phyloP scores from a whole-genome alignment of 164 flowering plant species.

The Cinnamomum chago region DNA sequence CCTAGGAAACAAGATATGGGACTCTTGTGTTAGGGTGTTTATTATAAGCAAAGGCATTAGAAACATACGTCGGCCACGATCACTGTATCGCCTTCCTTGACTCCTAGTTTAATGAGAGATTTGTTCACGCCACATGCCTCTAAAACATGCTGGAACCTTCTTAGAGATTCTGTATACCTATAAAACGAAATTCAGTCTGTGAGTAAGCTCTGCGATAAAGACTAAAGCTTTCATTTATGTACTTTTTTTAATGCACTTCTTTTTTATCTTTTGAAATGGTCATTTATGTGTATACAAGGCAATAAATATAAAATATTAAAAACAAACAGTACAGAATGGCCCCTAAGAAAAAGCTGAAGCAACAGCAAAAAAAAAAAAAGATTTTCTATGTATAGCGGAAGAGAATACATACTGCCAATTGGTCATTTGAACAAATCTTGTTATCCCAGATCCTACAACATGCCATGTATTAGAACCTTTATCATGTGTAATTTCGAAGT shows the following conservation, averaged over 20 bases:
- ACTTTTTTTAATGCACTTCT: neutral
- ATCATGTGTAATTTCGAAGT: slow-evolving; percentile 72
- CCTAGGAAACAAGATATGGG: neutral
- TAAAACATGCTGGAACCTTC: slow-evolving; percentile 89
- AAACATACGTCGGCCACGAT: slow-evolving; percentile 74
- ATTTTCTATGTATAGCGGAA: neutral
- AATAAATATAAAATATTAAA: too few relatives aligned
- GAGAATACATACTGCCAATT: slow-evolving; percentile 73
- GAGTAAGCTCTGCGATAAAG: neutral
- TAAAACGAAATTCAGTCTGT: slow-evolving; percentile 5
- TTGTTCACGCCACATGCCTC: slow-evolving; percentile 95
- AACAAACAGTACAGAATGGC: neutral
- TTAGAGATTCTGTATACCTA: slow-evolving; percentile 86
- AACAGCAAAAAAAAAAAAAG: neutral
- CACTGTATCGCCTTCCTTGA: slow-evolving; percentile 95
- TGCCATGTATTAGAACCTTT: slow-evolving; percentile 55
- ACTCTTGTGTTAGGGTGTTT: neutral
- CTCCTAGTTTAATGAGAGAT: slow-evolving; percentile 73
- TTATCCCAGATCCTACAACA: slow-evolving; percentile 79
- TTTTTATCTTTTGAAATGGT: too few relatives aligned
- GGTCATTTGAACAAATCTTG: slow-evolving; percentile 97
- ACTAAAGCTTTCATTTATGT: neutral
- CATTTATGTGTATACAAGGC: neutral
- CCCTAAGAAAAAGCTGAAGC: neutral
- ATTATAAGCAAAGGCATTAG: neutral